Evolutionary conservation across 2,329 filamentous ascomycete genomes (phyloP), one percentile per base, ranked within the genome.

Genomic region (Monosporascus sp.): DNA sequence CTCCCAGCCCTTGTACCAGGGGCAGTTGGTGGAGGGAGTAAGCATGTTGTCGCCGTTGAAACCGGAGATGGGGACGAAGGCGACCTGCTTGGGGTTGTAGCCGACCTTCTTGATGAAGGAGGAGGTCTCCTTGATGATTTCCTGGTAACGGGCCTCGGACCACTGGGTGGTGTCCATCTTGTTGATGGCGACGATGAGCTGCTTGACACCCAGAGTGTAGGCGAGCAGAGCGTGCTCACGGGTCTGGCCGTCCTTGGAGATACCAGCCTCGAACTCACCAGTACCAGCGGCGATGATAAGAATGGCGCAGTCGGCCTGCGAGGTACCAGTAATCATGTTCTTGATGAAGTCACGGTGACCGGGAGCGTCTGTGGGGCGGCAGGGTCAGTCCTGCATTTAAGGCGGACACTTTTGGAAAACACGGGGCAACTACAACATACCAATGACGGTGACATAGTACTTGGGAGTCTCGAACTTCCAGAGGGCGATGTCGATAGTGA

Each of bases 301-400:
- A 78, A 99, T 91, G 74, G 94, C 94, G 82, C 94, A 97, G 76
- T 99, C 94, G 71, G 94, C 94, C 89, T 97, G 94, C 79, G 94
- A 99, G 75, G 94, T 97, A 92, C 94, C 94, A 88, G 94, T 97
- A 80, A 99, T 99, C 94, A 99, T 99, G 92, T 97, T 99, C 93
- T 99, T 99, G 91, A 99, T 97, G 87, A 97, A 99, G 77, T 99
- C 94, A 94, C 94, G 93, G 82, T 99, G 94, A 81, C 94, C 94
- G 73, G 94, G 94, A 78, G 94, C 94, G 74, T 99, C 90, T 88
- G 66, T 9, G 17, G 26, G 41, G 3, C 41, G 37, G 5, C 48
- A 5, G 38, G 9, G 55, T 65, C 56, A 67, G 65, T 60, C 56
- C 49, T 38, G 22, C 11, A 14, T 35, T 14, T 4, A 11, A 37